Evolutionary conservation across 345 rosid species (phyloP).

Genomic region (Boechera retrofracta): DNA sequence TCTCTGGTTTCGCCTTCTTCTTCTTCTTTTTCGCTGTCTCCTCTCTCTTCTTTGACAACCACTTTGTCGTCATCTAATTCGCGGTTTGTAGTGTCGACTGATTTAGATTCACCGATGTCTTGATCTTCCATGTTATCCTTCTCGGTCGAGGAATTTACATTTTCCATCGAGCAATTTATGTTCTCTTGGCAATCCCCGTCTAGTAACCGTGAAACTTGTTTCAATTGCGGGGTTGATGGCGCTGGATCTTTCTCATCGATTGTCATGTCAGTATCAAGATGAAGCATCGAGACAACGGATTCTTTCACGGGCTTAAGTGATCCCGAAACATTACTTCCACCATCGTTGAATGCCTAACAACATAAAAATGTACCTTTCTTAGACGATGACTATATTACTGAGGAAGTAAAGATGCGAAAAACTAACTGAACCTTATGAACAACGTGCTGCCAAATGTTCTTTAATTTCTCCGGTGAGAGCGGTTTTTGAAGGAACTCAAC

Average conservation of each 20-base stretch:
- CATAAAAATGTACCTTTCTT: slow-evolving; percentile 5
- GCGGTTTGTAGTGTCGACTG: slow-evolving; percentile 70
- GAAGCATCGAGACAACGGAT: slow-evolving; percentile 63
- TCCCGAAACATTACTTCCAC: slow-evolving; percentile 52
- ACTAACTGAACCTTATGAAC: slow-evolving; percentile 74
- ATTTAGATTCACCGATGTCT: slow-evolving; percentile 68
- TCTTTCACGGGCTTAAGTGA: slow-evolving; percentile 81
- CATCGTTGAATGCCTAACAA: slow-evolving; percentile 76
- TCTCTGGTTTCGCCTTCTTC: slow-evolving; percentile 39
- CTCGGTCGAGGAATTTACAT: slow-evolving; percentile 47
- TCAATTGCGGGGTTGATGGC: slow-evolving; percentile 84
- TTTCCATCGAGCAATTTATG: slow-evolving; percentile 56
- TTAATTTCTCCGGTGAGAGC: slow-evolving; percentile 74
- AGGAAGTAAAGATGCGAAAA: slow-evolving; percentile 3
- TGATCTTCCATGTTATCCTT: slow-evolving; percentile 60
- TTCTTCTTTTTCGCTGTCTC: slow-evolving; percentile 58
- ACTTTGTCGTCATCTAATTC: neutral
- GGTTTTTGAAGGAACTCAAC: slow-evolving; percentile 96
- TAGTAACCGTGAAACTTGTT: slow-evolving; percentile 59
- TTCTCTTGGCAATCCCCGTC: slow-evolving; percentile 79
- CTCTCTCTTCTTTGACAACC: slow-evolving; percentile 40
- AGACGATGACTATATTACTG: neutral
- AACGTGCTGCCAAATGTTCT: slow-evolving; percentile 97
- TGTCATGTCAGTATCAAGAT: slow-evolving; percentile 52
- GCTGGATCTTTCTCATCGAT: slow-evolving; percentile 61